A percentile compares a stretch with the other conserved stretches of the same genome.
phyloP scores from a whole-genome alignment of 73 alveolate species.

The Symbiodinium pilosum region DNA sequence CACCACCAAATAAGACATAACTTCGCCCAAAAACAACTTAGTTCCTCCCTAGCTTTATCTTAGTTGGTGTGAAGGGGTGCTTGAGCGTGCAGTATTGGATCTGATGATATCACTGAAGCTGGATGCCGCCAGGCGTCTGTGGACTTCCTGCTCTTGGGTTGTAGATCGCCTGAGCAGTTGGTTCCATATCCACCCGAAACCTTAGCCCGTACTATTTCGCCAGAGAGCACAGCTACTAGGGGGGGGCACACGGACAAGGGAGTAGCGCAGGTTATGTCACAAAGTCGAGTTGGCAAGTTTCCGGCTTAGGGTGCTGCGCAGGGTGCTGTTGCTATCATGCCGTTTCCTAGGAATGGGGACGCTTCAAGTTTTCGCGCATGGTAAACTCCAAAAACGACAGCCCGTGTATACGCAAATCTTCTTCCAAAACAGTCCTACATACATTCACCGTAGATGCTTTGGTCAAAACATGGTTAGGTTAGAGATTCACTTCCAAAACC shows the following conservation, averaged over 20 bases:
- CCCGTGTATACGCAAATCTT: too few species aligned
- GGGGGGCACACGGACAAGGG: not conserved
- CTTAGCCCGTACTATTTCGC: too few species aligned
- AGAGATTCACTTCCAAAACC: too few species aligned
- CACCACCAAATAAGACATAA: too few species aligned
- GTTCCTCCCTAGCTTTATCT: too few species aligned
- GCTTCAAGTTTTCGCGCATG: not conserved
- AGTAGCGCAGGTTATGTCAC: not conserved
- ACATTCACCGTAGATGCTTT: not conserved
- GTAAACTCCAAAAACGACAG: not conserved
- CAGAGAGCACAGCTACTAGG: not conserved
- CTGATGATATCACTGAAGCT: too few species aligned
- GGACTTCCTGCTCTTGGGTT: conserved; percentile 66
- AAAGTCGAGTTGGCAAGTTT: not conserved
- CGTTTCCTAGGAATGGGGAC: not conserved
- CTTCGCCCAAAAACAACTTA: too few species aligned
- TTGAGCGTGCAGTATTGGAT: too few species aligned
- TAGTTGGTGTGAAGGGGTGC: too few species aligned
- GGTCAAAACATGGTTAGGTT: not conserved
- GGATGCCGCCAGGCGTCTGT: not conserved
- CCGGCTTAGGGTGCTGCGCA: not conserved
- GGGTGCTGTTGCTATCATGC: too few species aligned
- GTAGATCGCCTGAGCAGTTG: conserved; percentile 56
- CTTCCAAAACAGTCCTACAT: too few species aligned
- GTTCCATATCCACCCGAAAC: too few species aligned